A percentile compares a stretch with the other conserved stretches of the same genome.
Evolutionary conservation across 306 rosid species (phyloP).

Genomic region (Cucurbita moschata): DNA sequence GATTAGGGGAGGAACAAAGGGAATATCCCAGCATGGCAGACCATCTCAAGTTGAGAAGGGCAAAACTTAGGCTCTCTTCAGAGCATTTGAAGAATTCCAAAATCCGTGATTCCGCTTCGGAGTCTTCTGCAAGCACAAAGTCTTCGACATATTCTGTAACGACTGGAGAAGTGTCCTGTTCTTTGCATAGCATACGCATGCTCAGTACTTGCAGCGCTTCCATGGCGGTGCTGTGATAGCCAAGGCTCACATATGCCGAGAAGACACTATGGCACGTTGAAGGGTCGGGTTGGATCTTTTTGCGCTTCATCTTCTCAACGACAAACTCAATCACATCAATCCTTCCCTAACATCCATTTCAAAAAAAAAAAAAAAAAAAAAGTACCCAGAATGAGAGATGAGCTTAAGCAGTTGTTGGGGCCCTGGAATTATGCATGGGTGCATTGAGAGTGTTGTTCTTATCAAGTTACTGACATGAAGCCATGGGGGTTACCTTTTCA

Average conservation of each 20-base stretch:
- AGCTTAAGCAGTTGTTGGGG: neutral
- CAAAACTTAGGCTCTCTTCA: slow-evolving; percentile 35
- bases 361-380: neutral
- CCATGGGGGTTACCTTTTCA: slow-evolving; percentile 25
- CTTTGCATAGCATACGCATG: slow-evolving; percentile 36
- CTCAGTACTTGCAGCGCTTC: slow-evolving; percentile 11
- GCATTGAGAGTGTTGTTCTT: neutral
- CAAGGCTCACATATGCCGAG: neutral
- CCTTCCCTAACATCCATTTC: slow-evolving; percentile 34
- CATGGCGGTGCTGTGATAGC: neutral
- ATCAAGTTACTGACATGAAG: too few relatives aligned
- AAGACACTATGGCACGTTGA: neutral
- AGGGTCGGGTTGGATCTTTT: slow-evolving; percentile 43
- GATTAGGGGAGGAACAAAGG: slow-evolving; percentile 21
- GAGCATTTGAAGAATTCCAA: slow-evolving; percentile 34
- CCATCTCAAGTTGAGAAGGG: slow-evolving; percentile 69
- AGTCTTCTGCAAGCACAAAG: slow-evolving; percentile 39
- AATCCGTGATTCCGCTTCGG: slow-evolving; percentile 32
- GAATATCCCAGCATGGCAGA: slow-evolving; percentile 43
- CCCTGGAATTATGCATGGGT: neutral
- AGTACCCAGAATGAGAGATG: neutral
- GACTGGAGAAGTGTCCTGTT: slow-evolving; percentile 19
- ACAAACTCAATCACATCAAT: slow-evolving; percentile 58
- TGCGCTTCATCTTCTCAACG: slow-evolving; percentile 53
- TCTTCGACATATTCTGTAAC: slow-evolving; percentile 18